Base-by-base conservation (phyloP, 2,329 filamentous ascomycete genomes). In the Endoconidiophora laricicola region DNA sequence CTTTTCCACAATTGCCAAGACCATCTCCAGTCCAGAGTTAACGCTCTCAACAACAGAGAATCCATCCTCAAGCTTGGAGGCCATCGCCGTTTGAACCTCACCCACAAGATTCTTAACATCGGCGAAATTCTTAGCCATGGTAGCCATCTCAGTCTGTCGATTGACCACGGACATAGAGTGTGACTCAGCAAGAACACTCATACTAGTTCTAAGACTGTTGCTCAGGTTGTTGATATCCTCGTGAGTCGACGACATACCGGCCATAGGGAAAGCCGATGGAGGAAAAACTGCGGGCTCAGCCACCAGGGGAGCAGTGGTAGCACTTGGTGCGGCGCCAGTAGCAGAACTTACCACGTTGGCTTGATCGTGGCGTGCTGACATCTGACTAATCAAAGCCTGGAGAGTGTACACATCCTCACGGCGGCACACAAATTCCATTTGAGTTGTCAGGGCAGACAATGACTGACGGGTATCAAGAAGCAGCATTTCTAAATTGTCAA, bases 81-180 rank as follows among this genome's bases (percentile, higher is more conserved):
- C 81, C 43, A 94, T 69, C 40, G 86, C 74, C 33, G 79, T 77
- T 53, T 86, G 85, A 57, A 95, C 77, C 48, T 86, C 83, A 51
- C 84, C 79, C 1, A 96, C 69, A 58, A 86, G 78, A 0, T 68
- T 66, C 66, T 86, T 90, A 59, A 94, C 79, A 57, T 87, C 86
- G 1, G 76, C 74, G 14, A 96, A 81, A 51, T 81, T 81, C 54
- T 90, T 81, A 12, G 82, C 74, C 22, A 94, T 76, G 12, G 79
- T 80, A 20, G 81, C 80, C 49, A 86, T 86, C 62, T 95, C 90
- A 42, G 81, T 76, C 59, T 90, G 86, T 23, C 86, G 82, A 53
- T 90, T 82, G 48, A 91, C 86, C 43, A 91, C 81, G 1, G 83
- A 81, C 64, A 86, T 86, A 2, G 79, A 78, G 14, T 81, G 86